Percentiles rank a stretch among this genome's conserved stretches.
Conservation (phyloP, 2,329 filamentous ascomycete species). For the Apiospora phragmitis region DNA sequence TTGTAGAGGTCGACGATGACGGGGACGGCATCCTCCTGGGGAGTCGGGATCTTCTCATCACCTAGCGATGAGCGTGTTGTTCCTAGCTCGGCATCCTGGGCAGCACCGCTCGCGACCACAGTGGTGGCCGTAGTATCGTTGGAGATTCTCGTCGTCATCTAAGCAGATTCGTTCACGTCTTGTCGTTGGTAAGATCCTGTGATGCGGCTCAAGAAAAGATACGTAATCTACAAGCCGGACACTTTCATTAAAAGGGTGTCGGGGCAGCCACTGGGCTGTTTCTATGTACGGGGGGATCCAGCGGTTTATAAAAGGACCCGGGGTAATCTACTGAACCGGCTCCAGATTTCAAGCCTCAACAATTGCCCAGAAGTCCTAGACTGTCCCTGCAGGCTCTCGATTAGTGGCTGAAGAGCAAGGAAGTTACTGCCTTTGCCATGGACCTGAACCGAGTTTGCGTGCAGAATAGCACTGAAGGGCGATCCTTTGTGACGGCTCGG, state of each 20-base stretch:
- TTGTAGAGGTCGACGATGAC: slow-evolving; percentile 37
- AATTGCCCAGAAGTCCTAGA: neutral
- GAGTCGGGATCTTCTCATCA: neutral
- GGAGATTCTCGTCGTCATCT: slow-evolving; percentile 2
- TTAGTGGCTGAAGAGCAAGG: neutral
- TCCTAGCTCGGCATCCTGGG: slow-evolving; percentile 4
- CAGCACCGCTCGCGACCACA: neutral
- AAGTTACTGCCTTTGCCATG: neutral
- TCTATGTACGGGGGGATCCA: neutral
- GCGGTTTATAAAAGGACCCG: neutral
- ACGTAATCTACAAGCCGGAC: neutral
- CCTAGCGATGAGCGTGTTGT: neutral
- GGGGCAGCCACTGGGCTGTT: neutral
- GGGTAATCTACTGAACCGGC: neutral
- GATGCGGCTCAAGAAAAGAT: neutral
- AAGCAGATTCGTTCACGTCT: neutral
- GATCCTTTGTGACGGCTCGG: neutral
- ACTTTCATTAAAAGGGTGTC: neutral
- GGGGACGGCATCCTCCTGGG: neutral
- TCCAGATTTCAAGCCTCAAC: neutral
- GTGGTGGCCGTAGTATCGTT: neutral
- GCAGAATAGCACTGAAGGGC: neutral
- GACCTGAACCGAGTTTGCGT: neutral
- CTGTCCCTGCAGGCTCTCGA: neutral
- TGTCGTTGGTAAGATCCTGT: neutral